A percentile compares a stretch with the other conserved stretches of the same genome.
phyloP scores from a whole-genome alignment of 1,139 yeast genomes.

The Hemisphaericaspora subhashii region DNA sequence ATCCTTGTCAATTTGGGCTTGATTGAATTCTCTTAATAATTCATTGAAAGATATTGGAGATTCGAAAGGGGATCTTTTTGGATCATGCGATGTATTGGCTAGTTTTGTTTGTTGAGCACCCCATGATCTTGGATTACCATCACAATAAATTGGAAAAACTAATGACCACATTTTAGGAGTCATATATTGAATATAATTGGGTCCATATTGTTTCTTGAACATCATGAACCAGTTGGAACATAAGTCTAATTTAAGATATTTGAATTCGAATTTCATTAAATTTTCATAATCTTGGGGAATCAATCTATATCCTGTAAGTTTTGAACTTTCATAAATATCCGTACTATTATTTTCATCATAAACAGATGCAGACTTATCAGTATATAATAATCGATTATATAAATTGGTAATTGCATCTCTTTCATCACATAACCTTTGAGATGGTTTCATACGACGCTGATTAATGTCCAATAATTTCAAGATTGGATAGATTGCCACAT shows the following conservation, averaged over 20 bases:
- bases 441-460: conserved; percentile 1
- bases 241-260: conserved; percentile 37
- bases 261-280: conserved; percentile 35
- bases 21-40: conserved; percentile 25
- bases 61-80: conserved; percentile 19
- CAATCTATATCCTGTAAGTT: conserved; percentile 24
- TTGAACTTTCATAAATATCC: conserved; percentile 19
- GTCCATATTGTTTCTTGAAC: conserved; percentile 26
- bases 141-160: conserved; percentile 33
- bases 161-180: conserved; percentile 37
- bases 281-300: conserved; percentile 38
- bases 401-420: conserved; percentile 26
- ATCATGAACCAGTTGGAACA: conserved; percentile 42
- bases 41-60: conserved; percentile 21
- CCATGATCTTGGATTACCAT: conserved; percentile 40
- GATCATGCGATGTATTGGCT: conserved; percentile 18
- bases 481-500: conserved; percentile 9
- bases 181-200: conserved; percentile 21
- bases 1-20: conserved; percentile 3
- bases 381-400: conserved; percentile 29
- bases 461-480: conserved; percentile 6
- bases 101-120: conserved; percentile 22
- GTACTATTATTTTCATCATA: conserved; percentile 22
- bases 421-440: conserved; percentile 8
- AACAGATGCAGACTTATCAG: conserved; percentile 19